These are phyloP conservation scores for Kluyveromyces siamensis DNA, from an alignment of 805 yeast species.

Conservation along the genomic window DNA sequence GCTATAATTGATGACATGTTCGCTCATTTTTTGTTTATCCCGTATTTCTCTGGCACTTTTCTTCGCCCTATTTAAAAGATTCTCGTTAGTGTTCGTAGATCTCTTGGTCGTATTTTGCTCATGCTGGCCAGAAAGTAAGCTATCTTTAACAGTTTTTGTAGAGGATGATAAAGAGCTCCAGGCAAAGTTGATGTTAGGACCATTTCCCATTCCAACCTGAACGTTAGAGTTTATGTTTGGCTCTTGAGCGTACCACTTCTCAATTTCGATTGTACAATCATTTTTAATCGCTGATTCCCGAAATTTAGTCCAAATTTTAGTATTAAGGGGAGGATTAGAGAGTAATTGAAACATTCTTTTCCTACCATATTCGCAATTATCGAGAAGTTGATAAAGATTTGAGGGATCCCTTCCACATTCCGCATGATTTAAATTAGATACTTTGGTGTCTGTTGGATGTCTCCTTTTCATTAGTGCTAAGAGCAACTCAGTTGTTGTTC, in stretches of 20 bases:
- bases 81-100: neutral
- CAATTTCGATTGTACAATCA: conserved; percentile 7
- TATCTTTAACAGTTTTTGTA: neutral
- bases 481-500: neutral
- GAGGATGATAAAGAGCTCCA: neutral
- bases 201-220: neutral
- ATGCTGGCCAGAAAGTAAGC: neutral
- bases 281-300: neutral
- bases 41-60: neutral
- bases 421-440: neutral
- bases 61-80: neutral
- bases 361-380: conserved; percentile 17
- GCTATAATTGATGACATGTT: neutral
- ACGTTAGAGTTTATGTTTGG: conserved; percentile 5
- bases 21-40: neutral
- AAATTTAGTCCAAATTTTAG: neutral
- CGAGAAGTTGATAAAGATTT: conserved; percentile 16
- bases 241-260: conserved; percentile 20
- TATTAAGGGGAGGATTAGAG: conserved; percentile 1
- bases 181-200: neutral
- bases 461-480: neutral
- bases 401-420: neutral
- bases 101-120: neutral
- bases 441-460: neutral
- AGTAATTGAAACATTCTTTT: conserved; percentile 14